Percentiles rank a stretch among this genome's conserved stretches.
Evolutionary conservation across 441 rosid species (phyloP).

Genomic region (Adansonia rubrostipa): DNA sequence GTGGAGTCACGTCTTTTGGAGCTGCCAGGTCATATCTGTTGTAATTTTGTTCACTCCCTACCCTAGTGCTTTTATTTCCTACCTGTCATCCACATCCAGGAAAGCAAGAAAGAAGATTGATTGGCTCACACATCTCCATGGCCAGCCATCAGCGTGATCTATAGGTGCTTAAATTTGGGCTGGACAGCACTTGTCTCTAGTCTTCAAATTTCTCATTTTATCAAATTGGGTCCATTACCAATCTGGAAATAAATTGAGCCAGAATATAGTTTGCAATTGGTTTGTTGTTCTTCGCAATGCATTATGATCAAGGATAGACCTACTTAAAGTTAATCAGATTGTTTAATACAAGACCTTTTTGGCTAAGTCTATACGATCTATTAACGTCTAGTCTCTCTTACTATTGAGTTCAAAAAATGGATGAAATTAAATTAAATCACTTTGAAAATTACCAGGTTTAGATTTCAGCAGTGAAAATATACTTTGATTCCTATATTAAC

Average conservation of each 20-base stretch:
- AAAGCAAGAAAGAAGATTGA: background rate
- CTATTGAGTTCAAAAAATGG: background rate
- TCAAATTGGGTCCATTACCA: conserved; percentile 2
- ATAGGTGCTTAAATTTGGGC: background rate
- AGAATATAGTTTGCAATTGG: no score
- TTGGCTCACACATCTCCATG: background rate
- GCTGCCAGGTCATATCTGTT: conserved; percentile 11
- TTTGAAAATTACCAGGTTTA: background rate
- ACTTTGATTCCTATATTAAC: background rate
- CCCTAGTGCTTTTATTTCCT: background rate
- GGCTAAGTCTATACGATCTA: background rate
- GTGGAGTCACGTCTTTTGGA: background rate
- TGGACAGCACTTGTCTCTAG: background rate
- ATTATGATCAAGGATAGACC: background rate
- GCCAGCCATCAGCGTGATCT: background rate
- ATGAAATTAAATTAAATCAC: background rate
- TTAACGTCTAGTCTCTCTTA: background rate
- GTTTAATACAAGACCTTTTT: background rate
- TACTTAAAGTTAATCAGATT: background rate
- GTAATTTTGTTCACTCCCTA: background rate
- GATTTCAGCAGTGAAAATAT: background rate
- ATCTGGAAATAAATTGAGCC: no score
- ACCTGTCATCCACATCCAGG: background rate
- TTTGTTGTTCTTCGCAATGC: background rate
- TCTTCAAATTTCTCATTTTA: background rate